A percentile compares a stretch with the other conserved stretches of the same genome.
phyloP scores from a whole-genome alignment of 768 basidiomycete species.

The Naganishia vishniacii region DNA sequence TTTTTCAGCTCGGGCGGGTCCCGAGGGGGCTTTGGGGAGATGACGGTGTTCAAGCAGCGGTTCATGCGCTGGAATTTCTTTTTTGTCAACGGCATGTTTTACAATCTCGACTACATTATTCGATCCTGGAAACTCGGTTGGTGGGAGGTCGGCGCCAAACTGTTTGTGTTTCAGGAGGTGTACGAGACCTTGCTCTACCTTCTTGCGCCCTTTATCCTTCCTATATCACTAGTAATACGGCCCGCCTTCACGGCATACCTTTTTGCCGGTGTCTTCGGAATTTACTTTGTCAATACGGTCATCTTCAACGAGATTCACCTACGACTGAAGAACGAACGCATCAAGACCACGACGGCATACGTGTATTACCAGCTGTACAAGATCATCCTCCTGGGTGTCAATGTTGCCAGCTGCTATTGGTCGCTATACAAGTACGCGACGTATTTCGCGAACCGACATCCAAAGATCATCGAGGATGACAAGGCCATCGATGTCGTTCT shows the following conservation, averaged over 20 bases:
- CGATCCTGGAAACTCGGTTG: conserved; percentile 22
- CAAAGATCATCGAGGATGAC: conserved; percentile 22
- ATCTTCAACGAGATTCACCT: conserved; percentile 23
- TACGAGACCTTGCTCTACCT: conserved; percentile 22
- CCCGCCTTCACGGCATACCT: conserved; percentile 16
- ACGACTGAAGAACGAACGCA: conserved; percentile 19
- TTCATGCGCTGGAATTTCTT: conserved; percentile 23
- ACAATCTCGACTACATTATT: conserved; percentile 21
- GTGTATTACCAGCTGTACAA: conserved; percentile 9
- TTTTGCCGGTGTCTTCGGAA: conserved; percentile 14
- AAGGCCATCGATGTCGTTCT: conserved; percentile 21
- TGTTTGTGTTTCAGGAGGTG: conserved; percentile 22
- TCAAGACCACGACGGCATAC: conserved; percentile 9
- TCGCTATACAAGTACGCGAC: conserved; percentile 18
- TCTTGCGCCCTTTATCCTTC: conserved; percentile 16
- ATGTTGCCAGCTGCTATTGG: conserved; percentile 19
- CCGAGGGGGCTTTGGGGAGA: conserved; percentile 20
- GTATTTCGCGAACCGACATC: conserved; percentile 21
- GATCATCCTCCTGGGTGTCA: conserved; percentile 13
- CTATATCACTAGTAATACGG: conserved; percentile 7
- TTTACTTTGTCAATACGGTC: conserved; percentile 19
- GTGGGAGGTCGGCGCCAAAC: conserved; percentile 21
- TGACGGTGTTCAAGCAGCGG: conserved; percentile 20
- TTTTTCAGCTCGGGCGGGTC: conserved; percentile 19
- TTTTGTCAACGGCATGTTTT: conserved; percentile 14